Evolutionary conservation across 805 yeast genomes (phyloP).

Genomic region (Ogataea wickerhamii): DNA sequence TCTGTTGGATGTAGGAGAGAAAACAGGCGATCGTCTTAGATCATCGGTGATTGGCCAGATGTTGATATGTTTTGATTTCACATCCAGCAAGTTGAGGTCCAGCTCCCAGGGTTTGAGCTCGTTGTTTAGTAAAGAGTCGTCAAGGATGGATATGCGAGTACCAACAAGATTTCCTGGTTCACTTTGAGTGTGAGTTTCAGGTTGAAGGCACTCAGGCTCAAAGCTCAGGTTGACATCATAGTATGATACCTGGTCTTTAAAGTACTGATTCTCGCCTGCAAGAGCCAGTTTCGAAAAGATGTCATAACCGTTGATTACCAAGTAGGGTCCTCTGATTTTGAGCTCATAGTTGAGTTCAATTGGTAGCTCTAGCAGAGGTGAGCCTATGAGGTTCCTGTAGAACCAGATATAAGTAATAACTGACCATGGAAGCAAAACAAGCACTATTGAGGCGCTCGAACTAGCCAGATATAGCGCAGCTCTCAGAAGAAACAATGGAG

Average conservation of each 20-base stretch:
- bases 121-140: constrained; percentile 19
- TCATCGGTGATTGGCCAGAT: constrained; percentile 29
- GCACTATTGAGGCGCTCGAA: constrained; percentile 15
- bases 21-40: constrained; percentile 14
- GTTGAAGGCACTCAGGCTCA: constrained; percentile 10
- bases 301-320: constrained; percentile 19
- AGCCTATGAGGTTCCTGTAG: constrained; percentile 30
- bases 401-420: constrained; percentile 30
- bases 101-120: constrained; percentile 23
- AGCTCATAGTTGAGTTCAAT: constrained; percentile 22
- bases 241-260: constrained; percentile 15
- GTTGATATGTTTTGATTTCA: constrained; percentile 17
- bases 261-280: constrained; percentile 5
- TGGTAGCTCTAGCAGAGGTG: constrained; percentile 13
- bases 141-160: constrained; percentile 20
- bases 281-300: constrained; percentile 12
- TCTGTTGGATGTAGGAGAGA: constrained; percentile 15
- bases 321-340: constrained; percentile 22
- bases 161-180: constrained; percentile 12
- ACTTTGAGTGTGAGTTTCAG: constrained; percentile 1
- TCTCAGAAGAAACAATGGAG: constrained; percentile 25
- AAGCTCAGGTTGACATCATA: constrained; percentile 22
- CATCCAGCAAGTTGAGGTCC: constrained; percentile 13
- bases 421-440: constrained; percentile 33
- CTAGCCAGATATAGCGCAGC: constrained; percentile 15